These are phyloP conservation scores for Vigna nakashimae DNA, from an alignment of 306 rosid species.

Conservation along the genomic window DNA sequence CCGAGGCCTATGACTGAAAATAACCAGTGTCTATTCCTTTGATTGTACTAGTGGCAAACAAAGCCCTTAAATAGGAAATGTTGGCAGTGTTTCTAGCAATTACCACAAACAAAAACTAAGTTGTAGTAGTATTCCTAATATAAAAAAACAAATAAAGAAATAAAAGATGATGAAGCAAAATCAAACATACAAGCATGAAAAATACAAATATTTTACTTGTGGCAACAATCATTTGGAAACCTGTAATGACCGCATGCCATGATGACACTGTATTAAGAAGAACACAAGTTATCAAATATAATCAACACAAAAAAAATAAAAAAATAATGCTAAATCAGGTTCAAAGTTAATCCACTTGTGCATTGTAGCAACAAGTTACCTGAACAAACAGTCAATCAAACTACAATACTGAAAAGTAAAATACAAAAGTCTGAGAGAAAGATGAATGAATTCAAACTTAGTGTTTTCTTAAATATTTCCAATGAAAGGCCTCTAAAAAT, in stretches of 20 bases:
- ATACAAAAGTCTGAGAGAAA: not conserved
- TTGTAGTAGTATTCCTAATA: not conserved
- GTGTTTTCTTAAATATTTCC: constrained; percentile 18
- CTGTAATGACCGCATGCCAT: no score
- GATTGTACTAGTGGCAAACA: no score
- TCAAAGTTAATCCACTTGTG: not conserved
- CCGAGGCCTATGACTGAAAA: no score
- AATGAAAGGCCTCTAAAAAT: constrained; percentile 24
- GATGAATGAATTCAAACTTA: not conserved
- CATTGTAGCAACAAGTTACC: constrained; percentile 15
- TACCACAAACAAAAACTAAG: constrained; percentile 37
- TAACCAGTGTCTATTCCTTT: no score
- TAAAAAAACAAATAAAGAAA: not conserved
- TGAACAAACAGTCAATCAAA: not conserved
- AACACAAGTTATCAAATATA: constrained; percentile 35
- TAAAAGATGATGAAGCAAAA: no score
- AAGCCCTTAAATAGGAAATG: constrained; percentile 46
- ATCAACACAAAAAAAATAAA: no score
- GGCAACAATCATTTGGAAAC: no score
- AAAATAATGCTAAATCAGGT: not conserved
- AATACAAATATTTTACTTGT: no score
- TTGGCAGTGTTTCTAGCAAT: constrained; percentile 50
- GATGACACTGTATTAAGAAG: not conserved
- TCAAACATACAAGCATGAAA: no score
- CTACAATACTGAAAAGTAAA: not conserved